These are phyloP conservation scores for Pseudognaphalium luteoalbum DNA, from an alignment of 129 eudicot species.

Conservation along the genomic window DNA sequence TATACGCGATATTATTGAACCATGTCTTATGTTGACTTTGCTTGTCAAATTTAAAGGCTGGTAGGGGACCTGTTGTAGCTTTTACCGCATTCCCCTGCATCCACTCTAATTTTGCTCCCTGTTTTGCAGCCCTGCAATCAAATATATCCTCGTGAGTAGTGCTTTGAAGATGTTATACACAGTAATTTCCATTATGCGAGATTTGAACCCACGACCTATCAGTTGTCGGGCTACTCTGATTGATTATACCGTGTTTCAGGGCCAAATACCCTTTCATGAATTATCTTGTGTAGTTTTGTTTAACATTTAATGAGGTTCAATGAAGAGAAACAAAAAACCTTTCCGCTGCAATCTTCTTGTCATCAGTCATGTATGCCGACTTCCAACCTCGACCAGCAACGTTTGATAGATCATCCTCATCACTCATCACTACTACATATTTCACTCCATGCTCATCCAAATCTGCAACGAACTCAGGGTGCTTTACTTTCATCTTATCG, in stretches of 20 bases:
- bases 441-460: conserved; percentile 32
- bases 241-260: not conserved
- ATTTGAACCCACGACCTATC: too few species aligned
- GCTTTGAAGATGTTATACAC: not conserved
- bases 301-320: not conserved
- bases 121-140: conserved; percentile 23
- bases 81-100: conserved; percentile 26
- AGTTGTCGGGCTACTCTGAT: too few species aligned
- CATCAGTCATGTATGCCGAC: conserved; percentile 31
- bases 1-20: conserved; percentile 47
- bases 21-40: conserved; percentile 23
- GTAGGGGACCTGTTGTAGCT: conserved; percentile 27
- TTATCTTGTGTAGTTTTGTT: too few species aligned
- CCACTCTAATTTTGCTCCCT: conserved; percentile 31
- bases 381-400: conserved; percentile 31
- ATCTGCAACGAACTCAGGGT: conserved; percentile 21
- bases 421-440: not conserved
- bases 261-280: too few species aligned
- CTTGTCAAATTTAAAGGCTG: conserved; percentile 16
- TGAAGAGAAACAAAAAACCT: not conserved
- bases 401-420: conserved; percentile 10
- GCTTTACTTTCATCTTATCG: conserved; percentile 30
- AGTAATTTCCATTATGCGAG: too few species aligned
- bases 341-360: conserved; percentile 23
- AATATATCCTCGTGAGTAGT: not conserved